Evolutionary conservation across 225 moss, liverwort and hornwort species (phyloP).

Genomic region (Sphagnum tenellum): DNA sequence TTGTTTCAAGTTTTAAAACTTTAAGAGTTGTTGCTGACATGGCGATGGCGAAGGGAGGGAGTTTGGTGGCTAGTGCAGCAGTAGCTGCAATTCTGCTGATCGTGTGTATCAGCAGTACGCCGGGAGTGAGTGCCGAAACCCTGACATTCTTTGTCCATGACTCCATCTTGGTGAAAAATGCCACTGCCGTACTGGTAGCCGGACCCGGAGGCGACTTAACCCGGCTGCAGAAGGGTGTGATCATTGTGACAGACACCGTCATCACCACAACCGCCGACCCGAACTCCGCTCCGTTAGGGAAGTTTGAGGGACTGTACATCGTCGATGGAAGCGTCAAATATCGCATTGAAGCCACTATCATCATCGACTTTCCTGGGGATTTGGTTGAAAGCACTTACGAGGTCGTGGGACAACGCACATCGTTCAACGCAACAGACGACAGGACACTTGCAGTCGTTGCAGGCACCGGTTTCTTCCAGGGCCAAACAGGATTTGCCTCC

Average conservation of each 20-base stretch:
- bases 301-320: slow-evolving; percentile 8
- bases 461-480: slow-evolving; percentile 4
- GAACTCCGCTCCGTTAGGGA: slow-evolving; percentile 2
- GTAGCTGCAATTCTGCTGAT: too few relatives aligned
- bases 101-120: too few relatives aligned
- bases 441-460: slow-evolving; percentile 9
- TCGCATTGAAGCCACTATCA: slow-evolving; percentile 3
- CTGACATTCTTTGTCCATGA: too few relatives aligned
- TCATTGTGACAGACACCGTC: slow-evolving; percentile 1
- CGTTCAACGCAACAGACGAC: slow-evolving; percentile 5
- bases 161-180: too few relatives aligned
- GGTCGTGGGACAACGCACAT: slow-evolving; percentile 6
- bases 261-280: slow-evolving; percentile 7
- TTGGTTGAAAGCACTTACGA: slow-evolving; percentile 9
- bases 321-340: slow-evolving; percentile 6
- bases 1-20: too few relatives aligned
- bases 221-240: too few relatives aligned
- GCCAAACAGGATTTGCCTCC: slow-evolving; percentile 4
- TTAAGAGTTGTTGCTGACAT: too few relatives aligned
- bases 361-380: slow-evolving; percentile 9
- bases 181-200: too few relatives aligned
- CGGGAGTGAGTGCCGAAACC: too few relatives aligned
- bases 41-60: too few relatives aligned
- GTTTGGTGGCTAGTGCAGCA: too few relatives aligned
- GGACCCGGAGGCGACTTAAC: too few relatives aligned